phyloP scores from a whole-genome alignment of 768 basidiomycete genomes.

The Lentinula detonsa region DNA sequence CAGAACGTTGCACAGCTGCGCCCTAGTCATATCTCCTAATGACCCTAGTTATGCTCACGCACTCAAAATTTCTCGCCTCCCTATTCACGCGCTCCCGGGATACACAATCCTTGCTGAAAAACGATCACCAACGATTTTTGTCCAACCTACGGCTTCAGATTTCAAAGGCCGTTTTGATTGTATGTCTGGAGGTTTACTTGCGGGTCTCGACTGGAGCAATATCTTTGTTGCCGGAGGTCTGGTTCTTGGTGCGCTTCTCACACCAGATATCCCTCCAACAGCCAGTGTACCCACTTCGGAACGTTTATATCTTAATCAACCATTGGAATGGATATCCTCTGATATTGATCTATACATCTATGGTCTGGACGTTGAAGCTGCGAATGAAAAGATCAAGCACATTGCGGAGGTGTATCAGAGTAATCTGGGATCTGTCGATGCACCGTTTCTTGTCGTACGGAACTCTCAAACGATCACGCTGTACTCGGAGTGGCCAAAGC shows the following conservation, averaged over 20 bases:
- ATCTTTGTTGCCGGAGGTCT: constrained; percentile 13
- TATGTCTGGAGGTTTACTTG: constrained; percentile 12
- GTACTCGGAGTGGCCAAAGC: constrained; percentile 10
- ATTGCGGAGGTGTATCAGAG: constrained; percentile 9
- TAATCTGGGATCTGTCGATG: constrained; percentile 6
- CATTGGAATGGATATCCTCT: constrained; percentile 9
- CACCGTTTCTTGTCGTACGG: constrained; percentile 12
- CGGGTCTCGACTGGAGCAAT: constrained; percentile 11
- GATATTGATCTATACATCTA: constrained; percentile 14
- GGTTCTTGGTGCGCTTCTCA: constrained; percentile 10
- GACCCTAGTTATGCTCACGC: neutral
- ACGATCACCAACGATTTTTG: neutral
- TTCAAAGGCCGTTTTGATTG: constrained; percentile 8
- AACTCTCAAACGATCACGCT: constrained; percentile 14
- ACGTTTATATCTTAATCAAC: neutral
- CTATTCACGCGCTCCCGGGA: constrained; percentile 6
- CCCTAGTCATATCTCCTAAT: neutral
- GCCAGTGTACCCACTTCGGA: neutral
- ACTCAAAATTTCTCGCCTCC: neutral
- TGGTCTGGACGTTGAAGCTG: constrained; percentile 8
- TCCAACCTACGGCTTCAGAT: constrained; percentile 8
- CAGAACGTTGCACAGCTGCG: neutral
- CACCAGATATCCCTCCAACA: constrained; percentile 4
- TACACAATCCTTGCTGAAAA: constrained; percentile 9
- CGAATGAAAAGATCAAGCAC: constrained; percentile 11